phyloP scores from a whole-genome alignment of 1,139 yeast genomes.

The Kodamaea arcana region DNA sequence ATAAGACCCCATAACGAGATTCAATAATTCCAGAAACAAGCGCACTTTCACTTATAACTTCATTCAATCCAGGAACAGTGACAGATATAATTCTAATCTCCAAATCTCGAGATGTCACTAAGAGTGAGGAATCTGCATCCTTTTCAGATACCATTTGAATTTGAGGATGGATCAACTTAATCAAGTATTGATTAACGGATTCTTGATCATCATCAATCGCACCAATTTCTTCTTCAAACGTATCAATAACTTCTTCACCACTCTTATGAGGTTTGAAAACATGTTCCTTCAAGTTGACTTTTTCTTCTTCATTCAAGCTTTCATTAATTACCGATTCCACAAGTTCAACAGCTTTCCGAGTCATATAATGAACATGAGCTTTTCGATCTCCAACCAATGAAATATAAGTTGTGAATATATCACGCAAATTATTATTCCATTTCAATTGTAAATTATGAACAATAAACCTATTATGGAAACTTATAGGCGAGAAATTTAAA shows the following conservation, averaged over 20 bases:
- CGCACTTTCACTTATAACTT: constrained; percentile 30
- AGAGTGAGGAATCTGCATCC: constrained; percentile 31
- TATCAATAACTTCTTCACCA: constrained; percentile 32
- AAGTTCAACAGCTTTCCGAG: constrained; percentile 68
- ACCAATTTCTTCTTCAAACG: constrained; percentile 31
- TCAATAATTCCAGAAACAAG: constrained; percentile 54
- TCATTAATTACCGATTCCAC: constrained; percentile 39
- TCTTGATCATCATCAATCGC: constrained; percentile 28
- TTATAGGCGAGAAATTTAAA: constrained; percentile 26
- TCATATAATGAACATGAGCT: constrained; percentile 50
- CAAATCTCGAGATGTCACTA: constrained; percentile 68
- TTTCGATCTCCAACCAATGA: constrained; percentile 56
- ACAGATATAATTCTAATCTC: constrained; percentile 63
- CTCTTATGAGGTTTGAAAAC: constrained; percentile 15
- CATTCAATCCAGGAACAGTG: constrained; percentile 47
- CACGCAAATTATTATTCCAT: constrained; percentile 72
- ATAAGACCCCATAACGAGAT: constrained; percentile 62
- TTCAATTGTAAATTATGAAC: constrained; percentile 72
- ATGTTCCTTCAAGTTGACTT: constrained; percentile 13
- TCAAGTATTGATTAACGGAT: constrained; percentile 34
- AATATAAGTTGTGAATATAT: constrained; percentile 58
- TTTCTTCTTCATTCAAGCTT: constrained; percentile 11
- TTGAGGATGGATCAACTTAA: constrained; percentile 44
- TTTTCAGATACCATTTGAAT: constrained; percentile 36
- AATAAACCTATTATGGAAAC: constrained; percentile 72